Evolutionary conservation across 192 early-diverging fungal species (phyloP), one percentile per base, ranked within the genome.

Genomic region (Mortierella antarctica): DNA sequence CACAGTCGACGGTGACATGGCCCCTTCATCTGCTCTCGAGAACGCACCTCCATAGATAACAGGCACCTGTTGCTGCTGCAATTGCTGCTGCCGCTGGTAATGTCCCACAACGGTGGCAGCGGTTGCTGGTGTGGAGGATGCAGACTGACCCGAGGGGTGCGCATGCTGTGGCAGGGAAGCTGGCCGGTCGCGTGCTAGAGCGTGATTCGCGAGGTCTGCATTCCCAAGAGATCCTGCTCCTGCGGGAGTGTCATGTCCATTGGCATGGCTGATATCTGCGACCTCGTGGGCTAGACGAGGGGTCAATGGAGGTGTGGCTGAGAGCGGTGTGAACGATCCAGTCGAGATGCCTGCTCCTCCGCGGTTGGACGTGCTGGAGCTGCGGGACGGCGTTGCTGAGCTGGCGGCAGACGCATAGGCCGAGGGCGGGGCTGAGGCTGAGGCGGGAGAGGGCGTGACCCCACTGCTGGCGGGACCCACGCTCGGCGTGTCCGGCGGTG

Each of bases 351-450:
- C 62, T 56, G 54, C 59, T 45, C 40, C 66, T 4, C 60, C 63
- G 54, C 63, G 67, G 49, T 78, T 70, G 7, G 75, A 78, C 5
- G 75, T 78, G 39, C 77, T 80, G 40, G 77, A 80, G 65, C 77
- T 80, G 18, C 77, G 77, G 4, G 77, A 80, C 40, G 77, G 70
- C 9, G 70, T 80, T 39, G 77, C 77, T n/a, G 77, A 80, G n/a
- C 70, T 72, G 17, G 51, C 47, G 58, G 59, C 58, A n/a, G 77
- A 80, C 45, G 54, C 50, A 12, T 58, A 45, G 11, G 23, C 77
- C 17, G 77, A 80, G n/a, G 77, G 68, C 17, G 51, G 44, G 58
- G 59, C 52, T 42, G 77, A 80, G 51, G 54, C 50, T 12, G 65
- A 45, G 11, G 23, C 67, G n/a, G 13, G 18, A 13, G 17, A 15